A percentile compares a stretch with the other conserved stretches of the same genome.
Conservation (phyloP, 139 green algal genomes). For the Coccomyxa sp. region DNA sequence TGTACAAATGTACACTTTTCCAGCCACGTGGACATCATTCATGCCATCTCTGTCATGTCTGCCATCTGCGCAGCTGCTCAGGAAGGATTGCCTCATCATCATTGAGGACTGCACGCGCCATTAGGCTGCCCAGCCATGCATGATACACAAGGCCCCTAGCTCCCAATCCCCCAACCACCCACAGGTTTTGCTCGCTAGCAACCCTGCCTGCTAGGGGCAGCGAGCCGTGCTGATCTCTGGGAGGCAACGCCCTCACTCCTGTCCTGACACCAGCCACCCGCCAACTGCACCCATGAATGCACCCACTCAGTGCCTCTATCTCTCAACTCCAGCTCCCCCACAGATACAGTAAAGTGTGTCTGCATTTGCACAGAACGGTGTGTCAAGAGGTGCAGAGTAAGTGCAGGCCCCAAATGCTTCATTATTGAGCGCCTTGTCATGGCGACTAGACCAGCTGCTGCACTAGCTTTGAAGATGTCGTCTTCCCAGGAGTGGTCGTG, state of each 20-base stretch:
- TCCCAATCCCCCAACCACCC: conserved; percentile 71
- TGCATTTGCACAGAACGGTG: not conserved
- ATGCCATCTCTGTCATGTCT: no score
- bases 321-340: not conserved
- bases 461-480: not conserved
- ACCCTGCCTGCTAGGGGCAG: conserved; percentile 63
- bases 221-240: conserved; percentile 45
- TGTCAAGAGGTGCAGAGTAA: not conserved
- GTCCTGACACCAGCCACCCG: conserved; percentile 34
- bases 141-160: conserved; percentile 84
- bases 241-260: conserved; percentile 70
- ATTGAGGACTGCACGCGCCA: conserved; percentile 50
- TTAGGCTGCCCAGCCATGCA: conserved; percentile 56
- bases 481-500: not conserved
- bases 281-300: conserved; percentile 21
- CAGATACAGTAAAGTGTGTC: not conserved
- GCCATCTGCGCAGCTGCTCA: conserved; percentile 46
- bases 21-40: no score
- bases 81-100: conserved; percentile 32
- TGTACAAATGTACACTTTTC: no score
- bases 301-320: not conserved
- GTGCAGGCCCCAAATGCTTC: not conserved
- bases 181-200: conserved; percentile 22
- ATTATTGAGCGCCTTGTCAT: not conserved
- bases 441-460: not conserved